Evolutionary conservation across 2,329 filamentous ascomycete genomes (phyloP).

Genomic region (Talaromyces funiculosus): DNA sequence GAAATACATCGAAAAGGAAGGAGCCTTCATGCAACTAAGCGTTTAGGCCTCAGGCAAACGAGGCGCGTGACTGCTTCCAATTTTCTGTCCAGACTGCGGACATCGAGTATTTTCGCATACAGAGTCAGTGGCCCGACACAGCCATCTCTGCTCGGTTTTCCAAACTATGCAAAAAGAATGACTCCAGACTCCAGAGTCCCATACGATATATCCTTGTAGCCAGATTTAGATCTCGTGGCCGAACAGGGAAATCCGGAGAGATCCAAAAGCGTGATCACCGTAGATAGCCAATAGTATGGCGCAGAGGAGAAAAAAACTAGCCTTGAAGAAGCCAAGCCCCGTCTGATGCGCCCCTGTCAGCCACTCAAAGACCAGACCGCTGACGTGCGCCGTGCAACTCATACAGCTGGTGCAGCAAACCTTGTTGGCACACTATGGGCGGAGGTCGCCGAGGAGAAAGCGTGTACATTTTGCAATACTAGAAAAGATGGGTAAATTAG

Average conservation of each 20-base stretch:
- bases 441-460: conserved; percentile 12
- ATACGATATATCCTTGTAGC: too few relatives aligned
- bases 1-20: not conserved
- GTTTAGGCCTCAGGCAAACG: conserved; percentile 10
- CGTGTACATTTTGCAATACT: not conserved
- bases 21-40: conserved; percentile 8
- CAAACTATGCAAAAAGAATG: not conserved
- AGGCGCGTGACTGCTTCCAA: conserved; percentile 7
- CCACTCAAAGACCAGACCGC: conserved; percentile 4
- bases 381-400: conserved; percentile 1
- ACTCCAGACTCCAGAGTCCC: too few relatives aligned
- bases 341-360: not conserved
- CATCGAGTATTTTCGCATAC: not conserved
- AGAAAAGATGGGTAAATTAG: not conserved
- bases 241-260: conserved; percentile 7
- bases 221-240: conserved; percentile 1
- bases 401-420: not conserved
- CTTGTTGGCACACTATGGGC: not conserved
- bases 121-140: not conserved
- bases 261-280: not conserved
- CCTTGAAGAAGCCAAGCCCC: not conserved
- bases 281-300: not conserved
- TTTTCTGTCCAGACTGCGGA: not conserved
- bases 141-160: too few relatives aligned
- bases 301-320: not conserved